phyloP scores from a whole-genome alignment of 805 yeast species.

The Teunomyces lycoperdinae region DNA sequence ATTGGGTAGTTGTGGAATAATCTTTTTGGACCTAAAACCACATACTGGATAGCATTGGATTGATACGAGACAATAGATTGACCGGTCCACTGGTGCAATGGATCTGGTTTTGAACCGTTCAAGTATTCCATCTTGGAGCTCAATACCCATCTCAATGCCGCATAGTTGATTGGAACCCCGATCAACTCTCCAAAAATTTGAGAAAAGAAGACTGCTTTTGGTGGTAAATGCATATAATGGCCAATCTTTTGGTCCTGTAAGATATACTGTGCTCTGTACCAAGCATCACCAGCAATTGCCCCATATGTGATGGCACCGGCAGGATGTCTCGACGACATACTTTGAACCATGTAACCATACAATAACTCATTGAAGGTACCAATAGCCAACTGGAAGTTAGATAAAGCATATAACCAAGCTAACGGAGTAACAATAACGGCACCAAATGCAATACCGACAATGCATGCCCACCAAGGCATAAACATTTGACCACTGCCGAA shows the following conservation, averaged over 20 bases:
- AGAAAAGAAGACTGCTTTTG: slow-evolving; percentile 47
- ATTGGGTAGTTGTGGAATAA: slow-evolving; percentile 40
- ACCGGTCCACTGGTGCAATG: slow-evolving; percentile 53
- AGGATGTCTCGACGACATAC: slow-evolving; percentile 31
- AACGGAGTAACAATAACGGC: slow-evolving; percentile 47
- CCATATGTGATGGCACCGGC: slow-evolving; percentile 50
- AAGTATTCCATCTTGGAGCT: slow-evolving; percentile 36
- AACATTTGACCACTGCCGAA: slow-evolving; percentile 33
- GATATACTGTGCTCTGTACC: slow-evolving; percentile 43
- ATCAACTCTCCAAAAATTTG: slow-evolving; percentile 52
- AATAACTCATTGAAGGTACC: slow-evolving; percentile 51
- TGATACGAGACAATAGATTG: slow-evolving; percentile 40
- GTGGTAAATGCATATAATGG: slow-evolving; percentile 53
- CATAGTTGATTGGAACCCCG: slow-evolving; percentile 51
- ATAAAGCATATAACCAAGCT: slow-evolving; percentile 48
- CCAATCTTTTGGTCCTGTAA: slow-evolving; percentile 44
- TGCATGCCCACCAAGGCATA: slow-evolving; percentile 43
- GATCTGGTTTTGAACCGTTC: slow-evolving; percentile 35
- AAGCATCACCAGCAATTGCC: slow-evolving; percentile 50
- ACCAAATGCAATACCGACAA: slow-evolving; percentile 45
- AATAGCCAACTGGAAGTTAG: slow-evolving; percentile 51
- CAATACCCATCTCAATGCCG: slow-evolving; percentile 48
- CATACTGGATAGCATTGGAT: slow-evolving; percentile 50
- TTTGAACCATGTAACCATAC: slow-evolving; percentile 46
- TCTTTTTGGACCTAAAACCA: slow-evolving; percentile 45